phyloP scores from a whole-genome alignment of 2,329 filamentous ascomycete species.

The Aspergillus novoparasiticus region DNA sequence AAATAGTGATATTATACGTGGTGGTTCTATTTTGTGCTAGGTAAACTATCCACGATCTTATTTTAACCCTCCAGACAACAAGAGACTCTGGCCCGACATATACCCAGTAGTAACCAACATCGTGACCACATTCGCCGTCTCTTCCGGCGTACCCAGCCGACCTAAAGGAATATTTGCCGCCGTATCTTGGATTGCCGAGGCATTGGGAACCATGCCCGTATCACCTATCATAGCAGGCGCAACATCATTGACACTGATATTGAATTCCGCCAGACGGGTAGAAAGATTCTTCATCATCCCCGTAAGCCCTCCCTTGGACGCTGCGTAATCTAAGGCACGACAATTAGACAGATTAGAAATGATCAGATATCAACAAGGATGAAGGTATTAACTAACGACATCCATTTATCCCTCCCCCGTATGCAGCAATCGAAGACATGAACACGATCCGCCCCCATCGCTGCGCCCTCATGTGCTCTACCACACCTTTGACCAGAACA shows the following conservation, averaged over 20 bases:
- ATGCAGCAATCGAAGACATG: conserved; percentile 64
- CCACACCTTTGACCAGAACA: conserved; percentile 61
- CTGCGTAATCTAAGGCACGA: conserved; percentile 50
- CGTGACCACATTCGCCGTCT: conserved; percentile 62
- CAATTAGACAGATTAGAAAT: not conserved
- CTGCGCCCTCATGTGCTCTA: conserved; percentile 63
- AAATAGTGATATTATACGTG: not conserved
- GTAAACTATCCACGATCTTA: conserved; percentile 23
- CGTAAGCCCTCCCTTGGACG: conserved; percentile 63
- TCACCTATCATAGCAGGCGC: conserved; percentile 69
- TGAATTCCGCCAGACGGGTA: conserved; percentile 59
- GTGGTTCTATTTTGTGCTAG: not conserved
- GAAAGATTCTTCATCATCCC: conserved; percentile 68
- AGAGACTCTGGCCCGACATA: conserved; percentile 59
- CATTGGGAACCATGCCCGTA: conserved; percentile 64
- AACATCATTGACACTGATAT: conserved; percentile 68
- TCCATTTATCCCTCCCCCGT: conserved; percentile 66
- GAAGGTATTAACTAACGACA: conserved; percentile 43
- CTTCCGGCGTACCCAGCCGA: conserved; percentile 59
- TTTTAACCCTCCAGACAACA: conserved; percentile 57
- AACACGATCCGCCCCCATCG: conserved; percentile 67
- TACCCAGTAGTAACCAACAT: conserved; percentile 65
- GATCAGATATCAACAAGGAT: conserved; percentile 17
- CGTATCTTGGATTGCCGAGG: conserved; percentile 60
- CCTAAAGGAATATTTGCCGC: conserved; percentile 63